These are phyloP conservation scores for Porcisia hertigi DNA, from an alignment of 208 protist genomes.

Conservation along the genomic window DNA sequence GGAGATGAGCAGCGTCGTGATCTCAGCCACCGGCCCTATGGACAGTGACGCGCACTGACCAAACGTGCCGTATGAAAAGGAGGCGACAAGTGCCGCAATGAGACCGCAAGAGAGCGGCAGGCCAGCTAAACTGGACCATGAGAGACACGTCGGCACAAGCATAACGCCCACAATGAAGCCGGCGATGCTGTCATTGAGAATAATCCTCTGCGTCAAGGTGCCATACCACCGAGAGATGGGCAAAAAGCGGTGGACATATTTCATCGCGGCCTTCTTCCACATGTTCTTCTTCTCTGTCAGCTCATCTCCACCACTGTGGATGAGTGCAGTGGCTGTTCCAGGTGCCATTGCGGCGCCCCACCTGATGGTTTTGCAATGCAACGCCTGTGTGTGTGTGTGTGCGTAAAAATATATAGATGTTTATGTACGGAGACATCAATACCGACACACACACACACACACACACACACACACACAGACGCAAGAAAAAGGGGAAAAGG, in stretches of 20 bases:
- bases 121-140: conserved; percentile 49
- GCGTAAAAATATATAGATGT: not conserved
- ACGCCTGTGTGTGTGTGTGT: too few relatives aligned
- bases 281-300: not conserved
- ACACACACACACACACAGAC: not conserved
- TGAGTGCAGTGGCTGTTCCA: not conserved
- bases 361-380: not conserved
- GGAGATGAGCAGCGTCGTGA: conserved; percentile 59
- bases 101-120: conserved; percentile 49
- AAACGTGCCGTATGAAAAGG: conserved; percentile 52
- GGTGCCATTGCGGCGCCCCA: not conserved
- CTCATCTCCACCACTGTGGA: not conserved
- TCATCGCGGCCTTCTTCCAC: conserved; percentile 9
- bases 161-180: conserved; percentile 64
- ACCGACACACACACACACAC: not conserved
- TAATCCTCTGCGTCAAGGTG: conserved; percentile 25
- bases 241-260: conserved; percentile 34
- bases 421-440: not conserved
- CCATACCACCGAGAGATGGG: conserved; percentile 42
- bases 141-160: conserved; percentile 52
- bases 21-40: conserved; percentile 51
- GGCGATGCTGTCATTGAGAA: conserved; percentile 34
- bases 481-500: too few relatives aligned
- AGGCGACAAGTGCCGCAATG: conserved; percentile 40
- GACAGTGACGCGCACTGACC: conserved; percentile 45